phyloP scores from a whole-genome alignment of 805 yeast genomes.

The Brettanomyces bruxellensis region DNA sequence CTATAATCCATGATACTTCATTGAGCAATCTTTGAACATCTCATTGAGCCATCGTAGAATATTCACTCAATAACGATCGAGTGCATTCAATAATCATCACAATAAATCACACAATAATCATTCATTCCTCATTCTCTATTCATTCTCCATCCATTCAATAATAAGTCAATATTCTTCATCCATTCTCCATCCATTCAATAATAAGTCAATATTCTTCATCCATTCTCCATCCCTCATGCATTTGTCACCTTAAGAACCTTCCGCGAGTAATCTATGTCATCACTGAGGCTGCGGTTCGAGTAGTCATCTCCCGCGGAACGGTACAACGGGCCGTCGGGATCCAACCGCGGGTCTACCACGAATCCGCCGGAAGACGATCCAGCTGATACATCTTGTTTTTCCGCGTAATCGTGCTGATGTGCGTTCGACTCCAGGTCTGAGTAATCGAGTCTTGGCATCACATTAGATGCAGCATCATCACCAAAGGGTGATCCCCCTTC shows the following conservation, averaged over 20 bases:
- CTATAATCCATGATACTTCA: no score
- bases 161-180: no score
- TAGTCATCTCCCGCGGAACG: constrained; percentile 29
- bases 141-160: no score
- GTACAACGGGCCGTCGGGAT: constrained; percentile 46
- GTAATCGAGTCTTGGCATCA: constrained; percentile 15
- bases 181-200: no score
- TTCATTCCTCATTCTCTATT: no score
- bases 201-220: no score
- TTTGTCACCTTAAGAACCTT: constrained; percentile 49
- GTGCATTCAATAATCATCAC: no score
- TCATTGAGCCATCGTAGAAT: no score
- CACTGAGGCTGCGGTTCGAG: constrained; percentile 39
- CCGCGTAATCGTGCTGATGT: constrained; percentile 6
- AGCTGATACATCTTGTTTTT: constrained; percentile 3
- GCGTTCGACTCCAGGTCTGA: constrained; percentile 11
- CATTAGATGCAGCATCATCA: constrained; percentile 1
- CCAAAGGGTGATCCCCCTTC: neutral
- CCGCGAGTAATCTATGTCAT: constrained; percentile 49
- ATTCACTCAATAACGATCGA: no score
- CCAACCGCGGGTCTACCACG: constrained; percentile 24
- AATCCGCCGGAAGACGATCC: neutral
- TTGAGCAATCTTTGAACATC: no score
- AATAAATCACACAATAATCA: no score
- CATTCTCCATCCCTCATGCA: neutral